Evolutionary conservation across 805 yeast genomes (phyloP), one percentile per base, ranked within the genome.

Genomic region (Yamadazyma philogaea): DNA sequence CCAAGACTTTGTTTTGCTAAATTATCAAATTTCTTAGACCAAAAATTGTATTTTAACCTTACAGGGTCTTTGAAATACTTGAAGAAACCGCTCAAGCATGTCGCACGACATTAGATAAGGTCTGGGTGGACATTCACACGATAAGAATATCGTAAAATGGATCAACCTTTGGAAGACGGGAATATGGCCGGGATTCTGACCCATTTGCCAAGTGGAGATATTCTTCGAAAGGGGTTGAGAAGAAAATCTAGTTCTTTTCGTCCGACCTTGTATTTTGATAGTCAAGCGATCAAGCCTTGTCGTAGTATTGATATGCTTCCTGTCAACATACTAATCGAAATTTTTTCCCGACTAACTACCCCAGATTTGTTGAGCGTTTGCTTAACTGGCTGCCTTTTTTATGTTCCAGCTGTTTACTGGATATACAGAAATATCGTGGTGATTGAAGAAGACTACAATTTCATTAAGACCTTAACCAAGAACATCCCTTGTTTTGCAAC

Each of bases 341-440:
- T 61, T 7, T 62, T 59, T 33, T 44, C 50, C 12, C 44, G 40
- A 27, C 48, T 61, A 5, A 37, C 43, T 18, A 53, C 60, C 6
- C 24, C 40, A 7, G 63, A 60, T 37, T 46, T 63, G 20, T 46
- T 59, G 17, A 53, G 43, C 18, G 33, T 59, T 6, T 54, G 61
- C 24, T 24, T 52, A 5, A 39, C 55, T 4, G 51, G 59, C 33
- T 47, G 51, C 26, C 39, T 45, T 35, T 50, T 60, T n/a, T 61
- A 59, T 39, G 43, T 56, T 14, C 64, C 62, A 2, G 64, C 66
- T 1, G 53, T 52, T 1, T 43, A 43, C 19, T 48, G 54, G 21
- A 36, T 63, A 10, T 61, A 62, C 45, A 43, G 46, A 12, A 52
- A 48, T 22, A 49, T 62, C 8, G 46, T 56, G 2, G 45, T 63